These are phyloP conservation scores for Apiospora aurea DNA, from an alignment of 2,329 filamentous ascomycete genomes.

Conservation along the genomic window DNA sequence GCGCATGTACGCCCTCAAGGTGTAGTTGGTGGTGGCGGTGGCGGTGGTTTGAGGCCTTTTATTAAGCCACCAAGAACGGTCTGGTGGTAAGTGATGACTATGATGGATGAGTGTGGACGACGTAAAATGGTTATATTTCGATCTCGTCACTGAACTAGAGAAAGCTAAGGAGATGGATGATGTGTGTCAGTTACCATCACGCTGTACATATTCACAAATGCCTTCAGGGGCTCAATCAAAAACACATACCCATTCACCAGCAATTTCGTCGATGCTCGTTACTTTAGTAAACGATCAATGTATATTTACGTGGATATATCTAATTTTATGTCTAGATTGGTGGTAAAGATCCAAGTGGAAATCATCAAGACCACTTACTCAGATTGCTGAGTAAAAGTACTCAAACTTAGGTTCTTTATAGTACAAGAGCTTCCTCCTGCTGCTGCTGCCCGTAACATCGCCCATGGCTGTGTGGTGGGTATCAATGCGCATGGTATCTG, in stretches of 20 bases:
- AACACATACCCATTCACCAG: neutral
- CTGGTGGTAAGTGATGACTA: no score
- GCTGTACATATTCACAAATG: neutral
- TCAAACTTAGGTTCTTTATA: neutral
- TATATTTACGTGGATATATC: neutral
- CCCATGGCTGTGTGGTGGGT: neutral
- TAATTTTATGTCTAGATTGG: neutral
- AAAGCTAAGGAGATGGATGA: neutral
- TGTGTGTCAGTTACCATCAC: neutral
- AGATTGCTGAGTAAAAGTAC: neutral
- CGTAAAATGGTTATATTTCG: neutral
- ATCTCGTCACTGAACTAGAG: neutral
- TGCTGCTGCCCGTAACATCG: neutral
- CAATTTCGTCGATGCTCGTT: neutral
- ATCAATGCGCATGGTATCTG: constrained; percentile 8
- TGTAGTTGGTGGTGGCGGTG: constrained; percentile 35
- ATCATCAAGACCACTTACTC: neutral
- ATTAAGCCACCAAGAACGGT: no score
- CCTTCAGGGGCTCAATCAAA: neutral
- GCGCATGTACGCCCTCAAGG: constrained; percentile 77
- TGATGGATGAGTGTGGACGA: no score
- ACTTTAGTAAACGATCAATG: neutral
- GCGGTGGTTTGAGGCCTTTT: no score
- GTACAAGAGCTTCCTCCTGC: neutral
- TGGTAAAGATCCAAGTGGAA: neutral